These are phyloP conservation scores for Cercophora samala DNA, from an alignment of 495 filamentous ascomycete genomes.

Conservation along the genomic window DNA sequence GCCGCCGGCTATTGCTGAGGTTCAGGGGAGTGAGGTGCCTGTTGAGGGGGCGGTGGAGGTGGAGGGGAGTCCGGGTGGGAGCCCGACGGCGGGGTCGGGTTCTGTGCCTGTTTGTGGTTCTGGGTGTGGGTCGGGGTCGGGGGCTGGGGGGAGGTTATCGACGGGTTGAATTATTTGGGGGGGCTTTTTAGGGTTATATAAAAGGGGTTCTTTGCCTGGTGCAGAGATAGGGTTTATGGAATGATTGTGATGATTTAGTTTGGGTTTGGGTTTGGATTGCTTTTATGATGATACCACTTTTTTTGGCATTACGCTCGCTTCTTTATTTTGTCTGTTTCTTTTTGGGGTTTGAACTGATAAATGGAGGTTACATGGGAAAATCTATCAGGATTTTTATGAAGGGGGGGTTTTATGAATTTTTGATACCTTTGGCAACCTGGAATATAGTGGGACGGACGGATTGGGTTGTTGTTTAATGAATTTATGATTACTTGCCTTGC, in stretches of 20 bases:
- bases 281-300: not conserved
- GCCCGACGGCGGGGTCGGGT: not conserved
- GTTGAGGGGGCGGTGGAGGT: not conserved
- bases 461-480: too few species aligned
- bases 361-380: not conserved
- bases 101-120: not conserved
- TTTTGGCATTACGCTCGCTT: not conserved
- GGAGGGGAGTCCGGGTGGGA: not conserved
- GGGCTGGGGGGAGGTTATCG: not conserved
- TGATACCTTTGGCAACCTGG: too few species aligned
- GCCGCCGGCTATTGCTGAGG: constrained; percentile 1
- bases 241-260: not conserved
- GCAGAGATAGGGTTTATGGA: not conserved
- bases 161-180: not conserved
- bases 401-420: not conserved
- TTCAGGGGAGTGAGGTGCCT: not conserved
- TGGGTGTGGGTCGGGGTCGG: not conserved
- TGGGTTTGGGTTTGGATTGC: not conserved
- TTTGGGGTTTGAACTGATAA: not conserved
- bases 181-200: not conserved
- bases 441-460: too few species aligned
- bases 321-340: not conserved
- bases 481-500: too few species aligned
- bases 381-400: not conserved
- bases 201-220: not conserved